Percentiles rank a stretch among this genome's conserved stretches.
phyloP scores from a whole-genome alignment of 2,329 filamentous ascomycete genomes.

The Teratosphaeria destructans region DNA sequence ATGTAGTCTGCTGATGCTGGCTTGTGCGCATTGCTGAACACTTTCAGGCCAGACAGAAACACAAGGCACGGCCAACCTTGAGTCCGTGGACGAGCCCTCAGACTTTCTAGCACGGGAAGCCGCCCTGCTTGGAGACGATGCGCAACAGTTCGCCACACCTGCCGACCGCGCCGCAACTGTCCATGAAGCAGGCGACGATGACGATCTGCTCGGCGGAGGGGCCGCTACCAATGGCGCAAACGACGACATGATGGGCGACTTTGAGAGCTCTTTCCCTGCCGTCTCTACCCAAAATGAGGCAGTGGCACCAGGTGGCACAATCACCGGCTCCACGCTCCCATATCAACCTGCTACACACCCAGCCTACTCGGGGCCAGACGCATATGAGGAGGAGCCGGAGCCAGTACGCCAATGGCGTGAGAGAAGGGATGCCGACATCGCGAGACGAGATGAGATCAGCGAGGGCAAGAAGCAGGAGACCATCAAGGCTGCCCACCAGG shows the following conservation, averaged over 20 bases:
- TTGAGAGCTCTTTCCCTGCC: constrained; percentile 86
- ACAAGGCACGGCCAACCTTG: constrained; percentile 40
- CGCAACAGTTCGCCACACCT: constrained; percentile 73
- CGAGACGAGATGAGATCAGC: constrained; percentile 77
- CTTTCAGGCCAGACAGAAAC: constrained; percentile 55
- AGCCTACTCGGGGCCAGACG: constrained; percentile 28
- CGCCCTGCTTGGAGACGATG: constrained; percentile 82
- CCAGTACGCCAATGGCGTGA: constrained; percentile 86
- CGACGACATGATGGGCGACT: constrained; percentile 43
- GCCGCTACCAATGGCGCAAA: constrained; percentile 23
- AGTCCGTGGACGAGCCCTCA: constrained; percentile 51
- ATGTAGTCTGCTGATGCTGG: constrained; percentile 8
- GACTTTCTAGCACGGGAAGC: constrained; percentile 91
- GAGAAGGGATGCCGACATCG: constrained; percentile 70
- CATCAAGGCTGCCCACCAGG: constrained; percentile 77
- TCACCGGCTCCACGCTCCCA: constrained; percentile 59
- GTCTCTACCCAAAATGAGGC: constrained; percentile 63
- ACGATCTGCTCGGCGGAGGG: constrained; percentile 58
- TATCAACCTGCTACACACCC: constrained; percentile 36
- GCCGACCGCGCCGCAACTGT: constrained; percentile 58
- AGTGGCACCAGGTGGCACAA: constrained; percentile 65
- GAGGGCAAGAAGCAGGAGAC: constrained; percentile 74
- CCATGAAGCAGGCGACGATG: constrained; percentile 42
- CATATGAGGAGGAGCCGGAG: constrained; percentile 74
- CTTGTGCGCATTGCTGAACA: constrained; percentile 1